Conservation (phyloP, 805 yeast genomes). For the Saccharomycodes ludwigii region DNA sequence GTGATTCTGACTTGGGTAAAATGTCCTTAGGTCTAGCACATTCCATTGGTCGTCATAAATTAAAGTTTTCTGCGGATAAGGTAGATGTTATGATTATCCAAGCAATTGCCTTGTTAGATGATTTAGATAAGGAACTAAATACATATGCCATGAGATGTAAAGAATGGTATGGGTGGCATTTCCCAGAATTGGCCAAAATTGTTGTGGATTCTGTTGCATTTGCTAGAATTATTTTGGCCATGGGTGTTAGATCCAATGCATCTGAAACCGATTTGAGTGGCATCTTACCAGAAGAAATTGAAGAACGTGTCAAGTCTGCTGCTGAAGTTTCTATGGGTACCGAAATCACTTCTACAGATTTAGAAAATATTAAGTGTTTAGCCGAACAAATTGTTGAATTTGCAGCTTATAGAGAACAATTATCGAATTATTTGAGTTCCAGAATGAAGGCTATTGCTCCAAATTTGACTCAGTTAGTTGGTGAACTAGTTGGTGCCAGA, state of each 20-base stretch:
- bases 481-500: constrained; percentile 97
- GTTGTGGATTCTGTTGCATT: constrained; percentile 91
- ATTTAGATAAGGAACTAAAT: constrained; percentile 93
- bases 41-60: constrained; percentile 95
- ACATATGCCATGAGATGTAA: constrained; percentile 98
- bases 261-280: constrained; percentile 81
- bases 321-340: constrained; percentile 99
- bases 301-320: constrained; percentile 84
- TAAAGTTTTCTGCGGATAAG: constrained; percentile 94
- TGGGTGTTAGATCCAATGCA: constrained; percentile 92
- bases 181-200: constrained; percentile 98
- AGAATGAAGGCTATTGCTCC: constrained; percentile 99
- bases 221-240: constrained; percentile 83
- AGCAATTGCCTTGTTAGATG: constrained; percentile 94
- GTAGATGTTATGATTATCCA: constrained; percentile 99
- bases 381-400: constrained; percentile 96
- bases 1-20: constrained; percentile 71
- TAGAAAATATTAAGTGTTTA: constrained; percentile 74
- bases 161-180: constrained; percentile 99
- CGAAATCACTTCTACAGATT: constrained; percentile 86
- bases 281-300: constrained; percentile 85
- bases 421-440: constrained; percentile 78
- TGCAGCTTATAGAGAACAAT: constrained; percentile 91
- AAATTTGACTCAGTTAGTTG: constrained; percentile 87
- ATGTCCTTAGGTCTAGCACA: constrained; percentile 98